Percentiles rank a stretch among this genome's conserved stretches.
Conservation (phyloP, 345 rosid genomes). For the Raphanus raphanistrum region DNA sequence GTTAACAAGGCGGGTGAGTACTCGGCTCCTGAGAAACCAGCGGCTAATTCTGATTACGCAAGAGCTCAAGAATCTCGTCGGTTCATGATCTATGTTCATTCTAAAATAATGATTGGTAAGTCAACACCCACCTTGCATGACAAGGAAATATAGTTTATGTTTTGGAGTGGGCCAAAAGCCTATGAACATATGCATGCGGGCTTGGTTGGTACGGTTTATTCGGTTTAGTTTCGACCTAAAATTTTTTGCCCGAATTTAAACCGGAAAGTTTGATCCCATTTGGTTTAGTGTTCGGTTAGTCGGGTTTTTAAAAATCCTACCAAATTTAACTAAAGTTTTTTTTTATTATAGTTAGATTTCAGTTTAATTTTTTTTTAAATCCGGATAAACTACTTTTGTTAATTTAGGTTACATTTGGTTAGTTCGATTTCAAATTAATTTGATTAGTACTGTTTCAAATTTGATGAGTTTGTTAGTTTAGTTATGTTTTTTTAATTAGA, state of each 20-base stretch:
- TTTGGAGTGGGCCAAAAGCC: neutral
- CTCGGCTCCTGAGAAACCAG: conserved; percentile 47
- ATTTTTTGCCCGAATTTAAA: neutral
- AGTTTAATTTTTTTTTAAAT: neutral
- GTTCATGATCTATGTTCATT: conserved; percentile 86
- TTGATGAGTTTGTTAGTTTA: too few relatives aligned
- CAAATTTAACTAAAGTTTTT: too few relatives aligned
- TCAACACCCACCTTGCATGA: neutral
- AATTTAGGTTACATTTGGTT: neutral
- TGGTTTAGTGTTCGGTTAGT: neutral
- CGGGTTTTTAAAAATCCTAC: neutral
- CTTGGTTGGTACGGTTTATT: neutral
- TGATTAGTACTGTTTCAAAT: too few relatives aligned
- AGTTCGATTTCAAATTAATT: neutral
- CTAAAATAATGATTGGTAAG: conserved; percentile 86
- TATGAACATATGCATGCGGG: neutral
- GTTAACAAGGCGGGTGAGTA: conserved; percentile 43
- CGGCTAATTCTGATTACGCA: conserved; percentile 50
- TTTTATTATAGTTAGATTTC: too few relatives aligned
- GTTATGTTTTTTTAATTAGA: neutral
- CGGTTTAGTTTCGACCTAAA: neutral
- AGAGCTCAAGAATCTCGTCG: conserved; percentile 74
- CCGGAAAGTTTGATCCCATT: neutral
- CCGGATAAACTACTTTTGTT: too few relatives aligned
- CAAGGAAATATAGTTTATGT: neutral